Conservation (phyloP, 805 yeast genomes). For the Grigorovia transvaalensis region DNA sequence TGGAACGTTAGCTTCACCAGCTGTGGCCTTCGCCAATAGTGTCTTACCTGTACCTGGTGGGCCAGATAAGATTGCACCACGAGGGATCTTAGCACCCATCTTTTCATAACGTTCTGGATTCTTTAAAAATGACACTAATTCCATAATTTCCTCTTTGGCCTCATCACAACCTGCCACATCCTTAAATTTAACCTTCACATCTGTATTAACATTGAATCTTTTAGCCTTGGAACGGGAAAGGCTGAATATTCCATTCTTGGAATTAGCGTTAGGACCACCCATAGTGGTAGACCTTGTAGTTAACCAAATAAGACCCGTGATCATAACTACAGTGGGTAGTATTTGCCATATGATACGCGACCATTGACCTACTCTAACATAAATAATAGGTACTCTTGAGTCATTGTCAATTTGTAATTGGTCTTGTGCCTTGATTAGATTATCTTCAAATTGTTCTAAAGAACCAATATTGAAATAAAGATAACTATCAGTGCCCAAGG, state of each 20-base stretch:
- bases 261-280: conserved; percentile 33
- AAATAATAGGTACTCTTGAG: conserved; percentile 72
- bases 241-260: conserved; percentile 71
- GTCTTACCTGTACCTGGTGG: conserved; percentile 99
- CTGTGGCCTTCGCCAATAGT: conserved; percentile 92
- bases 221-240: conserved; percentile 90
- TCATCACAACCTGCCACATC: conserved; percentile 98
- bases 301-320: conserved; percentile 82
- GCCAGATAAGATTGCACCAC: conserved; percentile 95
- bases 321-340: conserved; percentile 78
- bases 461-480: conserved; percentile 76
- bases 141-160: conserved; percentile 96
- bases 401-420: conserved; percentile 50
- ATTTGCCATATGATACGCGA: conserved; percentile 58
- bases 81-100: conserved; percentile 93
- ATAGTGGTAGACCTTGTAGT: conserved; percentile 49
- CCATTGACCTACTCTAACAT: conserved; percentile 60
- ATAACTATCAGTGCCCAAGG: conserved; percentile 29
- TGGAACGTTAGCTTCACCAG: conserved; percentile 98
- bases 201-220: conserved; percentile 82
- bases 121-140: conserved; percentile 87
- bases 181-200: conserved; percentile 75
- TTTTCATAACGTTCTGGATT: conserved; percentile 84
- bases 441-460: conserved; percentile 76
- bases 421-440: conserved; percentile 64